A percentile compares a stretch with the other conserved stretches of the same genome.
These are phyloP conservation scores for Didymella arachidicola DNA, from an alignment of 2,329 filamentous ascomycete genomes.

Conservation along the genomic window DNA sequence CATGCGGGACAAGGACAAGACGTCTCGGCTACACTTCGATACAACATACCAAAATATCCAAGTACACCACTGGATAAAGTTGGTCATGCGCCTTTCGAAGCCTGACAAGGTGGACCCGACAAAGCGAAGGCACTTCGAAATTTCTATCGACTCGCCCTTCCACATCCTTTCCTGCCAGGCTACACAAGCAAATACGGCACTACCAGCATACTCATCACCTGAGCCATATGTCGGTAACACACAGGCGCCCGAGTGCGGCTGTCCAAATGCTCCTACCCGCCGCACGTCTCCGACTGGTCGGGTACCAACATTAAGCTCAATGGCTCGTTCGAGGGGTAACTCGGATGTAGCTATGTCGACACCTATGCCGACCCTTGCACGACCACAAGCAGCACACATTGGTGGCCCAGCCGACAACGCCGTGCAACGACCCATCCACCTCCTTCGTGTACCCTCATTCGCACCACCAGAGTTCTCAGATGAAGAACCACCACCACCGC, in stretches of 20 bases:
- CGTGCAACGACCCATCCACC: constrained; percentile 77
- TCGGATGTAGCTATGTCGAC: constrained; percentile 33
- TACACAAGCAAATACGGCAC: constrained; percentile 85
- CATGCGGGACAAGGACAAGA: constrained; percentile 75
- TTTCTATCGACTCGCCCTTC: constrained; percentile 94
- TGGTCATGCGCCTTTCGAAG: constrained; percentile 90
- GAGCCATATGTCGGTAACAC: constrained; percentile 48
- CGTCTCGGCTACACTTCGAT: constrained; percentile 78
- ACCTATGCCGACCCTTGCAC: constrained; percentile 59
- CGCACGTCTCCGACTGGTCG: constrained; percentile 58
- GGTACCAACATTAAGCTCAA: constrained; percentile 66
- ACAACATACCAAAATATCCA: constrained; percentile 94
- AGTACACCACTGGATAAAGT: constrained; percentile 97
- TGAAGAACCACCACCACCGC: constrained; percentile 75
- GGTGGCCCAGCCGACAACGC: constrained; percentile 56
- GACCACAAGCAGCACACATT: constrained; percentile 57
- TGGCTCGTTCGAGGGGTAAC: constrained; percentile 52
- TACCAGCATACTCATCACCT: constrained; percentile 78
- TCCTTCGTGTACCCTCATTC: constrained; percentile 83
- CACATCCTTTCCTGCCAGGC: constrained; percentile 92
- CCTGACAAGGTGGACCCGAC: constrained; percentile 78
- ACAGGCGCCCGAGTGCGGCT: constrained; percentile 64
- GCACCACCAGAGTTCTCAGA: constrained; percentile 88
- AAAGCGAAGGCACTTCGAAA: constrained; percentile 90
- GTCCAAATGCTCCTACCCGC: constrained; percentile 68